A percentile compares a stretch with the other conserved stretches of the same genome.
phyloP scores from a whole-genome alignment of 495 filamentous ascomycete species.

The Talaromyces nanjingensis region DNA sequence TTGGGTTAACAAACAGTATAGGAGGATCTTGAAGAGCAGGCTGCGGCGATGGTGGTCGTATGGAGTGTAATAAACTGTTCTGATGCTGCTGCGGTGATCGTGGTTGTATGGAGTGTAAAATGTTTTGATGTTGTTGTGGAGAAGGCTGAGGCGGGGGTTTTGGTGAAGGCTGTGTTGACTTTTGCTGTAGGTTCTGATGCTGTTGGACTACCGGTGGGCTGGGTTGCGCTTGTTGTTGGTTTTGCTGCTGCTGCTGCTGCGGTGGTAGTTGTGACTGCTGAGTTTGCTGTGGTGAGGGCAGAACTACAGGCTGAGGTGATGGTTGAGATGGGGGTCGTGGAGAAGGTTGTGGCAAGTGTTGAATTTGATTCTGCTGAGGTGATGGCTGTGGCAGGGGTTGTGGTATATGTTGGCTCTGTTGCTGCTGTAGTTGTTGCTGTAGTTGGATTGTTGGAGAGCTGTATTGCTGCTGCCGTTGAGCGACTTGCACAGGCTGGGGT shows the following conservation, averaged over 20 bases:
- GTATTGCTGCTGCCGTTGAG: slow-evolving; percentile 7
- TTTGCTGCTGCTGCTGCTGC: neutral
- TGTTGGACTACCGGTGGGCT: slow-evolving; percentile 9
- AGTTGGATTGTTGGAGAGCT: slow-evolving; percentile 8
- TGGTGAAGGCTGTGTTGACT: slow-evolving; percentile 23
- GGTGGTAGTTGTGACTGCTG: neutral
- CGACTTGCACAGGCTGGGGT: slow-evolving; percentile 1
- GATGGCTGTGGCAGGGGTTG: slow-evolving; percentile 16
- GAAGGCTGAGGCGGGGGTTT: slow-evolving; percentile 16
- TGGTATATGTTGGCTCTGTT: slow-evolving; percentile 2
- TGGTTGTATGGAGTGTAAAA: neutral
- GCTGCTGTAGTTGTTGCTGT: slow-evolving; percentile 12
- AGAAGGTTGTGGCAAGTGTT: slow-evolving; percentile 16
- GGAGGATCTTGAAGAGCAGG: slow-evolving; percentile 15
- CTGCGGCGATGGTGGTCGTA: slow-evolving; percentile 17
- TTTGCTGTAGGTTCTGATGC: slow-evolving; percentile 24
- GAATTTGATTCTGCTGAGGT: slow-evolving; percentile 13
- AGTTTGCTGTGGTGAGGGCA: neutral
- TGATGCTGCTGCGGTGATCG: neutral
- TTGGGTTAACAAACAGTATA: slow-evolving; percentile 33
- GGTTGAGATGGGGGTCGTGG: slow-evolving; percentile 16
- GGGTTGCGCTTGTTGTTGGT: neutral
- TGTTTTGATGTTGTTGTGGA: neutral
- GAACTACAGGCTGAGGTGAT: neutral
- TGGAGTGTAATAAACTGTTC: neutral